These are phyloP conservation scores for Excoecaria cochinchinensis DNA, from an alignment of 345 rosid genomes.

Conservation along the genomic window DNA sequence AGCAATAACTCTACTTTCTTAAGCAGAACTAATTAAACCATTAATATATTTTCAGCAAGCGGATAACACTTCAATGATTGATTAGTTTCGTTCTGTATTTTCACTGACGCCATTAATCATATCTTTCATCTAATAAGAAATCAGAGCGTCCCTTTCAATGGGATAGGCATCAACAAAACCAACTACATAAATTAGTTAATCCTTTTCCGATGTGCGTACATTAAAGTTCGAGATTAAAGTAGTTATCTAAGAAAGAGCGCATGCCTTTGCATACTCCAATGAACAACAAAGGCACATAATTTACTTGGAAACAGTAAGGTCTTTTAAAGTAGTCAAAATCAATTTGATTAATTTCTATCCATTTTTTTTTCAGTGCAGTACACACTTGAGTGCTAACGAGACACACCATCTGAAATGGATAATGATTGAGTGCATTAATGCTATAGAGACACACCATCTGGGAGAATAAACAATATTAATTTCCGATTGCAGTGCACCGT, in stretches of 20 bases:
- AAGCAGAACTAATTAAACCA: no score
- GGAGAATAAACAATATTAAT: no score
- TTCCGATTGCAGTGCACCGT: no score
- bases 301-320: background rate
- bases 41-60: no score
- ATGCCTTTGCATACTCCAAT: background rate
- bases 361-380: no score
- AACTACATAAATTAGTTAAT: background rate
- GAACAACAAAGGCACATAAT: slow-evolving; percentile 1
- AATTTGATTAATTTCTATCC: background rate
- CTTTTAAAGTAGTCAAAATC: background rate
- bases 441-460: background rate
- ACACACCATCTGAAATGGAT: background rate
- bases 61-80: no score
- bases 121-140: no score
- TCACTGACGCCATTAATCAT: no score
- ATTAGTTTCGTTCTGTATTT: no score
- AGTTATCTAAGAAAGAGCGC: background rate
- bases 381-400: background rate
- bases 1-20: no score
- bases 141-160: background rate
- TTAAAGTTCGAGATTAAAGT: background rate
- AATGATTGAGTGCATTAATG: background rate
- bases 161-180: background rate
- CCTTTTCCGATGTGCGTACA: background rate